phyloP scores from a whole-genome alignment of 495 filamentous ascomycete species.

The Lasiosphaeriaceae sp. region DNA sequence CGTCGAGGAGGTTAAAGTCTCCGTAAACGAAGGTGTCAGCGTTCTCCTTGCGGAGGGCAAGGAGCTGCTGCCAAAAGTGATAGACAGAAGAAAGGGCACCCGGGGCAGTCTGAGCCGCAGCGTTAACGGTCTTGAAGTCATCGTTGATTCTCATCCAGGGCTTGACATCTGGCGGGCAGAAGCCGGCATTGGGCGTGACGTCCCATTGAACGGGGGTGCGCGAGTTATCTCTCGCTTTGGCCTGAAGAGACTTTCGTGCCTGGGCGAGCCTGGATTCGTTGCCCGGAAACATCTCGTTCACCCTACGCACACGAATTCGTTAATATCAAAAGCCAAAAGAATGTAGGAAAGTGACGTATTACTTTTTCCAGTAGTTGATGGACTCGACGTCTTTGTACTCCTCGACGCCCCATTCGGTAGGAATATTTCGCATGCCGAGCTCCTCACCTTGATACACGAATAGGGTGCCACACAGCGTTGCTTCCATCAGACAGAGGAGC shows the following conservation, averaged over 20 bases:
- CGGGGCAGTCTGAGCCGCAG: constrained; percentile 31
- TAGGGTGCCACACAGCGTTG: constrained; percentile 29
- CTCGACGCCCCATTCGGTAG: constrained; percentile 43
- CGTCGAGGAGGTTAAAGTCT: constrained; percentile 37
- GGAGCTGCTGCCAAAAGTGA: constrained; percentile 42
- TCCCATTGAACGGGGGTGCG: constrained; percentile 61
- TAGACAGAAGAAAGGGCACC: constrained; percentile 34
- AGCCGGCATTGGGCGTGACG: constrained; percentile 47
- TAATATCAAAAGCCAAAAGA: too few relatives aligned
- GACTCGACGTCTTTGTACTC: constrained; percentile 65
- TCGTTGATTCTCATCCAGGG: constrained; percentile 55
- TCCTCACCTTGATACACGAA: constrained; percentile 74
- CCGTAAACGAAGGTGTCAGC: constrained; percentile 61
- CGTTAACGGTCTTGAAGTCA: constrained; percentile 42
- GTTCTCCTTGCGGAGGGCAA: constrained; percentile 43
- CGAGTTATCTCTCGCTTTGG: constrained; percentile 55
- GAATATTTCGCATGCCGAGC: constrained; percentile 61
- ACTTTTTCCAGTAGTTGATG: constrained; percentile 10
- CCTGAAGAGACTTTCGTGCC: neutral
- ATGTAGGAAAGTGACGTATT: too few relatives aligned
- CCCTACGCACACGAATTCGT: neutral
- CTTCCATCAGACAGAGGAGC: constrained; percentile 58
- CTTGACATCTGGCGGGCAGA: constrained; percentile 26
- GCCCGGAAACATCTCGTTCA: constrained; percentile 3
- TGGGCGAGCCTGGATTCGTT: neutral